Conservation (phyloP, 108 stramenopile species). For the Epithemia pelagica region DNA sequence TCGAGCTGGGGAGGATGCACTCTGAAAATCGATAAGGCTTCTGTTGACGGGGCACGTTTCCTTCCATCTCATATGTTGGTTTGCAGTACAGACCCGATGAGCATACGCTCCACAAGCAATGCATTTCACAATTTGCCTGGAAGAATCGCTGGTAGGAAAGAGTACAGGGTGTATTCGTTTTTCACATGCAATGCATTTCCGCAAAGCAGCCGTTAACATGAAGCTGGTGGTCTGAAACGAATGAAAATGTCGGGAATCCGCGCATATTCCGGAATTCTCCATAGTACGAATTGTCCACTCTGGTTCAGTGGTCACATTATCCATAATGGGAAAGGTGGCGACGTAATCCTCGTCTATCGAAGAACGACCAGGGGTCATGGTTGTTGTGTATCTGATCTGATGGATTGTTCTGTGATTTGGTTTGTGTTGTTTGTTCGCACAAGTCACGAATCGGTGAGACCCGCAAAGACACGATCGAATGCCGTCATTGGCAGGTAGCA, state of each 20-base stretch:
- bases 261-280: conserved; percentile 5
- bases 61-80: not conserved
- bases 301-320: not conserved
- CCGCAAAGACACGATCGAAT: too few species aligned
- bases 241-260: conserved; percentile 54
- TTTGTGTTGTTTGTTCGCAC: too few species aligned
- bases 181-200: conserved; percentile 48
- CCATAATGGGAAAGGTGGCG: not conserved
- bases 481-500: too few species aligned
- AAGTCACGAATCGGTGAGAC: too few species aligned
- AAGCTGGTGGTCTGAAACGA: conserved; percentile 55
- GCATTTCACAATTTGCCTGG: conserved; percentile 44
- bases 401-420: too few species aligned
- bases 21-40: not conserved
- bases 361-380: too few species aligned
- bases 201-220: conserved; percentile 35
- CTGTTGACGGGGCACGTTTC: not conserved
- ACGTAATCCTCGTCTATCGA: not conserved
- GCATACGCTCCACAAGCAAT: conserved; percentile 61
- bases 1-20: not conserved
- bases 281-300: conserved; percentile 13
- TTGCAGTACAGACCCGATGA: conserved; percentile 19
- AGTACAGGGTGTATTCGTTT: conserved; percentile 22
- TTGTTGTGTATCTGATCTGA: too few species aligned
- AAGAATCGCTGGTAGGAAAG: conserved; percentile 6